phyloP scores from a whole-genome alignment of 2,329 filamentous ascomycete species.

The Sclerotinia nivalis region DNA sequence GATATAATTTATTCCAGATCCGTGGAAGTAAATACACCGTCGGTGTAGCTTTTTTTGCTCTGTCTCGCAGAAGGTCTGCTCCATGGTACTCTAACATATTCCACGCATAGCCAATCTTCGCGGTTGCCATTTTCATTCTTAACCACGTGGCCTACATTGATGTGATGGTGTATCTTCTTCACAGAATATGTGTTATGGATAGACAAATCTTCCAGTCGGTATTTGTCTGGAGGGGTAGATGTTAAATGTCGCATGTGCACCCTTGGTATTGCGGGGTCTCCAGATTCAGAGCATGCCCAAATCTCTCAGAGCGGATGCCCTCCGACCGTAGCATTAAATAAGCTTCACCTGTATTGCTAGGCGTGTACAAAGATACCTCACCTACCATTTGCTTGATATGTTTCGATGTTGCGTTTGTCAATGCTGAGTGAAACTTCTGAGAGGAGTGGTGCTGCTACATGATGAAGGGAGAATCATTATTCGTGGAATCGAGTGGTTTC shows the following conservation, averaged over 20 bases:
- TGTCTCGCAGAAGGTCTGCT: background rate
- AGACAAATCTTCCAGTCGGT: background rate
- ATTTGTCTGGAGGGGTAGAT: background rate
- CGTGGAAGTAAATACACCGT: background rate
- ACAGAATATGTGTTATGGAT: background rate
- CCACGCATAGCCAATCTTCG: background rate
- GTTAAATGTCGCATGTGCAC: background rate
- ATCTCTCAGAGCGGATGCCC: background rate
- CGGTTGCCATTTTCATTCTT: background rate
- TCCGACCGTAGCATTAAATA: conserved; percentile 1
- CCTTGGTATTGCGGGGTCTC: conserved; percentile 16
- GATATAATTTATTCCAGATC: background rate
- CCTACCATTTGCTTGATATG: background rate
- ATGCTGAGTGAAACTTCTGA: background rate
- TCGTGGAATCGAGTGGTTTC: conserved; percentile 17
- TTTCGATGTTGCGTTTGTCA: background rate
- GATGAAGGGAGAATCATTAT: background rate
- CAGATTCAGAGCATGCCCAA: background rate
- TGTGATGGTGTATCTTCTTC: background rate
- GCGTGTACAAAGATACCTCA: conserved; percentile 14
- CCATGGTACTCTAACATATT: background rate
- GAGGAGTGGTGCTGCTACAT: background rate
- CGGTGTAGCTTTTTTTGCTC: background rate
- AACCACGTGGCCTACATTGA: background rate
- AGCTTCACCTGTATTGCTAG: conserved; percentile 16